Base-by-base conservation (phyloP, 225 moss, liverwort and hornwort genomes). In the Lunularia cruciata region DNA sequence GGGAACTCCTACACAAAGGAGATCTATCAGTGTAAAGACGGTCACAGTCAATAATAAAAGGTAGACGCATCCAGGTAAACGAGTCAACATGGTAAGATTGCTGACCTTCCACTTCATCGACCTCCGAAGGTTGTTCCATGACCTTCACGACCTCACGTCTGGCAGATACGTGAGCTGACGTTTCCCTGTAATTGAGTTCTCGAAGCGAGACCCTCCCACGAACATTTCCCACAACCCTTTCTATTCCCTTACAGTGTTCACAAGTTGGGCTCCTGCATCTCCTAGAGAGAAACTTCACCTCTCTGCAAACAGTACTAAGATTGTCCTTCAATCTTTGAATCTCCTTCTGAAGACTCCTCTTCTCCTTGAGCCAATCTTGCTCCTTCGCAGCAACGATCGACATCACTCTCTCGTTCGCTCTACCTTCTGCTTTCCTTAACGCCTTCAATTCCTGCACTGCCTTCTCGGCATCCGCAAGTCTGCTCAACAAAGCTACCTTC, bases 331-430 rank as follows among this genome's bases (percentile, higher is more conserved):
- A 13, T 62, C 71, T 77, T 55, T 82, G 77, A 3, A 77, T 46
- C 74, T 82, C 81, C 64, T 82, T 82, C 33, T 74, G 81, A 1
- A 82, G 57, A 27, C 32, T 82, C 47, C 64, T 67, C 68, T 82
- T 82, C 74, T 82, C 81, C 74, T 77, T 77, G 43, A 82, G 30
- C 81, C 77, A 77, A 26, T 82, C 81, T 67, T 82, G 81, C 71
- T 82, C 81, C 62, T 82, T 82, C 12, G 73, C 65, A 8, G 81
- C 81, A 11, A 82, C 77, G 37, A 82, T 77, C 33, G 77, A 57
- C 81, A 82, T 82, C 22, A 82, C 81, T 27, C 74, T 74, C 71
- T 82, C 81, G 62, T 82, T 82, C 9, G 81, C 81, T 49, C 67
- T 62, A 13, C 81, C 81, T 51, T 82, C 81, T 2, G 81, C 81